Percentiles rank a stretch among this genome's conserved stretches.
Conservation (phyloP, 176 grass and related monocot genomes). For the Pontederia paniculata region DNA sequence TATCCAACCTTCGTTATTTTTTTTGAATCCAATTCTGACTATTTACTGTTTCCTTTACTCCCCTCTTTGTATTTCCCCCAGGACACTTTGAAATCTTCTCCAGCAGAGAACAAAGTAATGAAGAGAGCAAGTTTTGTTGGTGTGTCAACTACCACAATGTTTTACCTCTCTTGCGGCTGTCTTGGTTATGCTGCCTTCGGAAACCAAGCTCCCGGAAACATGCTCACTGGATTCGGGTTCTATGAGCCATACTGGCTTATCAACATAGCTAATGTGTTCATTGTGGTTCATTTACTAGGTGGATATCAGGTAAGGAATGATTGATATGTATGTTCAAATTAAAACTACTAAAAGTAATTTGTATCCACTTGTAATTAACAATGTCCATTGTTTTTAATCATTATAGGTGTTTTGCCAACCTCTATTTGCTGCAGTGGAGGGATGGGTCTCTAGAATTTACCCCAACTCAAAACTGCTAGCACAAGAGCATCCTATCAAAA, state of each 20-base stretch:
- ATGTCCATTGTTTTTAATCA: neutral
- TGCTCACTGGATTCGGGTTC: conserved; percentile 81
- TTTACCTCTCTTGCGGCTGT: conserved; percentile 78
- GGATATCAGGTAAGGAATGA: conserved; percentile 15
- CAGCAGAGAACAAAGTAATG: conserved; percentile 79
- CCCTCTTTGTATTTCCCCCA: conserved; percentile 2
- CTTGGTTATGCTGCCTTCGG: conserved; percentile 79
- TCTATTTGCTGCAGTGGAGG: conserved; percentile 53
- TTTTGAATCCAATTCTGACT: neutral
- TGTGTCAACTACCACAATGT: conserved; percentile 61
- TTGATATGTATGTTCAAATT: no score
- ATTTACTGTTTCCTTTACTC: neutral
- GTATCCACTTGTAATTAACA: neutral
- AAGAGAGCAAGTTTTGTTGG: conserved; percentile 66
- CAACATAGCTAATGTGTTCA: conserved; percentile 66
- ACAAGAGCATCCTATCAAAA: conserved; percentile 25
- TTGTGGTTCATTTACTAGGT: conserved; percentile 67
- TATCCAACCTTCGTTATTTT: neutral
- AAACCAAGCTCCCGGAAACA: conserved; percentile 65
- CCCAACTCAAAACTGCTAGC: conserved; percentile 24
- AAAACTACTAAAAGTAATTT: conserved; percentile 19
- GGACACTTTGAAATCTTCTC: conserved; percentile 71
- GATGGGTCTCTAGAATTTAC: conserved; percentile 3
- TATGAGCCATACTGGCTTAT: conserved; percentile 84
- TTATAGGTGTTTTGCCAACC: conserved; percentile 63